Evolutionary conservation across 2,329 filamentous ascomycete genomes (phyloP).

Genomic region (Plectosphaerella plurivora): DNA sequence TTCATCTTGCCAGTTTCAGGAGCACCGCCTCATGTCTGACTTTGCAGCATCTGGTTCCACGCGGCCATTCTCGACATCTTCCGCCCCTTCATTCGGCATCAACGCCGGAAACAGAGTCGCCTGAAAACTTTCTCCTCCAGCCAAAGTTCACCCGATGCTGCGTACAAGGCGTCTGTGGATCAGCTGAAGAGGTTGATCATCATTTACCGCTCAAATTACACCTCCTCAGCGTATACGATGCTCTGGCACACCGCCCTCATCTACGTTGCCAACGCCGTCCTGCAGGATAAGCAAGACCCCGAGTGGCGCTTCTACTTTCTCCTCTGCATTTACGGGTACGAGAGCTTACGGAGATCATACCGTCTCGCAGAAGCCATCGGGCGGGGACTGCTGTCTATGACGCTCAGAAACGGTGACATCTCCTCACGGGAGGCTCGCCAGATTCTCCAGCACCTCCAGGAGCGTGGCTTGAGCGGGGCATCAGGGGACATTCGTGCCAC

Average conservation of each 20-base stretch:
- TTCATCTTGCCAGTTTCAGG: neutral
- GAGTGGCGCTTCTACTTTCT: conserved; percentile 30
- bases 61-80: conserved; percentile 30
- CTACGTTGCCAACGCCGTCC: conserved; percentile 32
- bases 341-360: conserved; percentile 26
- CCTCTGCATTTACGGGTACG: conserved; percentile 32
- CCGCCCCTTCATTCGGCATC: conserved; percentile 17
- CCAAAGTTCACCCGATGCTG: conserved; percentile 21
- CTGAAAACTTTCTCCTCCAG: conserved; percentile 24
- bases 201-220: conserved; percentile 25
- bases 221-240: conserved; percentile 27
- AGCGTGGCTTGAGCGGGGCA: conserved; percentile 13
- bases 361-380: conserved; percentile 28
- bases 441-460: conserved; percentile 23
- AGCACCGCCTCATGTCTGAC: neutral
- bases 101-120: conserved; percentile 1
- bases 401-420: conserved; percentile 25
- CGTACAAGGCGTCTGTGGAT: conserved; percentile 26
- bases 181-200: conserved; percentile 33
- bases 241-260: conserved; percentile 35
- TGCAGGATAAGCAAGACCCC: conserved; percentile 20
- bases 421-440: conserved; percentile 19
- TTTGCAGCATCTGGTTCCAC: conserved; percentile 34
- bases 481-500: conserved; percentile 23
- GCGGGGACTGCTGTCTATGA: conserved; percentile 29